Evolutionary conservation across 2,329 filamentous ascomycete species (phyloP).

Genomic region (Beauveria bassiana): DNA sequence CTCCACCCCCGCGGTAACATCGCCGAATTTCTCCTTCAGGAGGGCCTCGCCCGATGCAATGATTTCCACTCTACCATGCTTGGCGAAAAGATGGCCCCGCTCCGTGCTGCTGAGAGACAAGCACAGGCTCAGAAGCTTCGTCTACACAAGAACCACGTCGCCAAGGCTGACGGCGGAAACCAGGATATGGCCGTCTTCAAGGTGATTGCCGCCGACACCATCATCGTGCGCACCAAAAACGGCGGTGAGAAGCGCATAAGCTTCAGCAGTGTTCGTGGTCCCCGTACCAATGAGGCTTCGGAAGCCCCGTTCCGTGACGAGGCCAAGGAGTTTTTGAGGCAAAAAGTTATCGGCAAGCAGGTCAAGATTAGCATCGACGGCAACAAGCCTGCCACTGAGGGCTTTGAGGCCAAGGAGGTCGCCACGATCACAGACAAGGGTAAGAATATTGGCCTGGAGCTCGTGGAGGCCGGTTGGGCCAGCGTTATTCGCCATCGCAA

Average conservation of each 20-base stretch:
- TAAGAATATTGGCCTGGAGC: conserved; percentile 75
- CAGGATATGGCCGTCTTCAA: conserved; percentile 78
- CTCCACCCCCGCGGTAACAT: conserved; percentile 89
- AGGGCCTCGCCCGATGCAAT: conserved; percentile 84
- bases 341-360: conserved; percentile 92
- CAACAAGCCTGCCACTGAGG: conserved; percentile 79
- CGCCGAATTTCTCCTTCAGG: conserved; percentile 80
- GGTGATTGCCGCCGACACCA: conserved; percentile 80
- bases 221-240: conserved; percentile 77
- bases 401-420: conserved; percentile 91
- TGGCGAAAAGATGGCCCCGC: conserved; percentile 75
- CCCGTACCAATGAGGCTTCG: conserved; percentile 78
- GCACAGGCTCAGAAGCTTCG: conserved; percentile 72
- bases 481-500: conserved; percentile 92
- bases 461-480: conserved; percentile 90
- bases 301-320: conserved; percentile 86
- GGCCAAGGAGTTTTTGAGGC: conserved; percentile 91
- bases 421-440: conserved; percentile 76
- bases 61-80: conserved; percentile 94
- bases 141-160: conserved; percentile 73
- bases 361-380: conserved; percentile 85
- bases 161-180: conserved; percentile 58
- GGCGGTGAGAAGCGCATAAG: conserved; percentile 84
- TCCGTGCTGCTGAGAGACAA: conserved; percentile 78
- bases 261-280: conserved; percentile 86